These are phyloP conservation scores for Rosa persica DNA, from an alignment of 306 rosid species.

Conservation along the genomic window DNA sequence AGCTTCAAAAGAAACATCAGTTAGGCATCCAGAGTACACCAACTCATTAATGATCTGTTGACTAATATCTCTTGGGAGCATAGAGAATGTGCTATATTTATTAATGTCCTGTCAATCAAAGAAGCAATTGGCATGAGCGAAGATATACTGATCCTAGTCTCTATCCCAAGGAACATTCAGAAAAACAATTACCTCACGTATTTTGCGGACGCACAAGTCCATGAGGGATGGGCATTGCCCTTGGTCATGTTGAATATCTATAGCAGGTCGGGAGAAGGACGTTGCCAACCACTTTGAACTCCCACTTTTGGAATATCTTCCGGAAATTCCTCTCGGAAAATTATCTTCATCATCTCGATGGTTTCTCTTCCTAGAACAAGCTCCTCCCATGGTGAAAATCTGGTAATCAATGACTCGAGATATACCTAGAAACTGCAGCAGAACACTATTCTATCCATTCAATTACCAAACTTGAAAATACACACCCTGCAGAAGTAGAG, in stretches of 20 bases:
- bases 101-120: constrained; percentile 61
- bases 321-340: constrained; percentile 43
- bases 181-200: constrained; percentile 52
- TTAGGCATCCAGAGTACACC: constrained; percentile 54
- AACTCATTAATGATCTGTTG: constrained; percentile 79
- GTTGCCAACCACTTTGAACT: constrained; percentile 89
- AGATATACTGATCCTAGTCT: constrained; percentile 1
- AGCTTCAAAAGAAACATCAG: constrained; percentile 46
- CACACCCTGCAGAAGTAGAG: constrained; percentile 24
- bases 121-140: constrained; percentile 29
- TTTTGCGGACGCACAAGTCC: constrained; percentile 66
- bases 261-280: constrained; percentile 55
- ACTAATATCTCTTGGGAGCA: constrained; percentile 87
- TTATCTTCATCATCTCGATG: constrained; percentile 51
- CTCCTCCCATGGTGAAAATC: constrained; percentile 79
- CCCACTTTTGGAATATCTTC: constrained; percentile 72
- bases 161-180: not conserved
- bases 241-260: constrained; percentile 42
- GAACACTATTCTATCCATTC: constrained; percentile 39
- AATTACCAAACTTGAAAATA: constrained; percentile 37
- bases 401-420: constrained; percentile 28
- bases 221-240: constrained; percentile 68
- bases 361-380: constrained; percentile 84
- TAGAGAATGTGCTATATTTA: constrained; percentile 48
- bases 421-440: constrained; percentile 37